Base-by-base conservation (phyloP, 768 basidiomycete species). In the Mycena rebaudengoi region DNA sequence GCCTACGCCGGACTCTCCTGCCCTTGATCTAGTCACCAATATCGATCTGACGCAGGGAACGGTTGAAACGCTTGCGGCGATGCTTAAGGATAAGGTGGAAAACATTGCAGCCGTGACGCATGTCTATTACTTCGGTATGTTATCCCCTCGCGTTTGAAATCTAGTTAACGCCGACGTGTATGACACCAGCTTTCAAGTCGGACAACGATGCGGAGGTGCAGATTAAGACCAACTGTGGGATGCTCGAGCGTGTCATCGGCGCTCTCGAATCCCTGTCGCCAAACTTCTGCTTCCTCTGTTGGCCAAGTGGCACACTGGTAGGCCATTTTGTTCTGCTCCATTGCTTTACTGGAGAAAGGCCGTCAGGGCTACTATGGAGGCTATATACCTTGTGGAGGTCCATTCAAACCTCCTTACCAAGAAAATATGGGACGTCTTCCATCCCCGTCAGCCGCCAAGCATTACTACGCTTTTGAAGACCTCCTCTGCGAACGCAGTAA, bases 351-450 rank as follows among this genome's bases (percentile, higher is more conserved):
- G n/a, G 11, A 13, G 16, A 23, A n/a, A 65, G 64, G 64, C 26
- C n/a, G n/a, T n/a, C n/a, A n/a, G n/a, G n/a, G n/a, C n/a, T n/a
- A n/a, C 7, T 65, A 65, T 25, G 64, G 64, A 56, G 61, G 60
- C 5, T 65, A 60, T 25, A 60, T 50, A 45, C 64, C 64, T 23
- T 58, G 64, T 5, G 63, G 63, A 12, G 58, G 64, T 7, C 60
- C 60, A 6, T 61, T 50, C 29, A 60, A 54, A 21, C 28, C 64
- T 3, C 64, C 64, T 5, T 61, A 55, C 30, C 51, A 60, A n/a
- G 64, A 65, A 32, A 55, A 52, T 7, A 61, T 65, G 64, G 64
- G 60, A 7, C 63, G 63, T 14, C 64, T 65, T 35, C 64, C 64
- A 7, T 48, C 45, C 0, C 64, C 64, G 8, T 52, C 60, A 20